Evolutionary conservation across 306 rosid genomes (phyloP), one percentile per base, ranked within the genome.

Genomic region (Quercus gilva): DNA sequence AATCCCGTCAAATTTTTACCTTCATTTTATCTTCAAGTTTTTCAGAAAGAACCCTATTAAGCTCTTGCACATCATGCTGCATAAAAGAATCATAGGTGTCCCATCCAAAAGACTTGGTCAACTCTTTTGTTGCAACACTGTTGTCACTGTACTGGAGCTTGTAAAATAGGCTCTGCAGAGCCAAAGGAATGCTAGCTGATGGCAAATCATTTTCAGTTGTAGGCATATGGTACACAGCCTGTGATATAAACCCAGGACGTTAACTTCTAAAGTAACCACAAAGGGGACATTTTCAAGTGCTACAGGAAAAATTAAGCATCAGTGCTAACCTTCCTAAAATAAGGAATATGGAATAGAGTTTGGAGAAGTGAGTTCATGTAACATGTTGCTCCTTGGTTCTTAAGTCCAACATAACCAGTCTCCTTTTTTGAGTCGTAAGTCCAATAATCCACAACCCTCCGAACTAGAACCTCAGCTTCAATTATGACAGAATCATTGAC

Each of bases 171-270:
- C 97, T 93, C 79, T 93, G 97, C 76, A 93, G 80, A 79, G 97
- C 97, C 88, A 93, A 81, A 37, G 97, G 97, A 64, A 93, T 93
- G 90, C 97, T 93, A 78, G 84, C 91, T 58, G 97, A 85, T 57
- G 97, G 97, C 90, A 91, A 81, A 80, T 93, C 97, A 81, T 91
- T 93, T 88, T 93, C 97, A 56, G 96, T 93, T 49, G 97, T 93
- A 31, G 97, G 97, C 97, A 93, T 93, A 60, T 93, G 97, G 82
- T 93, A 93, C 77, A 93, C 97, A 73, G 97, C 97, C 97, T 93
- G 94, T 82, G 85, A 89, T 74, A 80, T 45, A 73, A 68, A 83
- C 45, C 74, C 76, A 84, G 69, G 76, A 77, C 33, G 49, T 73
- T 72, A 55, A 74, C 51, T 76, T 78, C 57, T 57, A 26, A 21